Percentiles rank a stretch among this genome's conserved stretches.
Conservation (phyloP, 768 basidiomycete species). For the Tulasnella sp. region DNA sequence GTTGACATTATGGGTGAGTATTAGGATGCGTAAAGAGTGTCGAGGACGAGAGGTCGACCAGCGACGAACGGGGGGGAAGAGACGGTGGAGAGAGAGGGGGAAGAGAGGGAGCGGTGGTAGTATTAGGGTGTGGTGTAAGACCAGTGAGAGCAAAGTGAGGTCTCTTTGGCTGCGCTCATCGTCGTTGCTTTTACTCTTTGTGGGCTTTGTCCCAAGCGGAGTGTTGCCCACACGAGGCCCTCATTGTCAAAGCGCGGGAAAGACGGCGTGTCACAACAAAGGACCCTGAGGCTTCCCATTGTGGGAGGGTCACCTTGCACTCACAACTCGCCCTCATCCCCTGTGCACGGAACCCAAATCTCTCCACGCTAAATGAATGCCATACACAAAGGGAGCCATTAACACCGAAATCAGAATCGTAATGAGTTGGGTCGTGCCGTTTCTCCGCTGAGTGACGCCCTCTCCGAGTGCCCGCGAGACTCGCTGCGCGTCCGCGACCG, state of each 20-base stretch:
- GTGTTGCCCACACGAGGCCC: background rate
- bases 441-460: background rate
- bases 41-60: constrained; percentile 6
- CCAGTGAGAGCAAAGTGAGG: background rate
- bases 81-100: background rate
- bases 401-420: background rate
- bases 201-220: background rate
- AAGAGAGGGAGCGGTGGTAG: background rate
- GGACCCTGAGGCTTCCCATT: constrained; percentile 14
- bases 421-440: background rate
- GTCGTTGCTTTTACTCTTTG: background rate
- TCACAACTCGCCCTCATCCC: background rate
- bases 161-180: background rate
- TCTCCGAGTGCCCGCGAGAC: background rate
- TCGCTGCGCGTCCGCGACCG: constrained; percentile 14
- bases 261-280: background rate
- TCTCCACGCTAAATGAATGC: background rate
- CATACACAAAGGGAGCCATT: background rate
- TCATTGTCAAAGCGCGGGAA: constrained; percentile 10
- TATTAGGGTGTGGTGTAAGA: background rate
- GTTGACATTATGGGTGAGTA: constrained; percentile 10
- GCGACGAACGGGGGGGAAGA: background rate
- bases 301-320: background rate
- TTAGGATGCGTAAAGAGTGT: background rate
- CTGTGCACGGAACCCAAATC: background rate